Percentiles rank a stretch among this genome's conserved stretches.
These are phyloP conservation scores for Monilinia fructigena DNA, from an alignment of 2,329 filamentous ascomycete genomes.

Conservation along the genomic window DNA sequence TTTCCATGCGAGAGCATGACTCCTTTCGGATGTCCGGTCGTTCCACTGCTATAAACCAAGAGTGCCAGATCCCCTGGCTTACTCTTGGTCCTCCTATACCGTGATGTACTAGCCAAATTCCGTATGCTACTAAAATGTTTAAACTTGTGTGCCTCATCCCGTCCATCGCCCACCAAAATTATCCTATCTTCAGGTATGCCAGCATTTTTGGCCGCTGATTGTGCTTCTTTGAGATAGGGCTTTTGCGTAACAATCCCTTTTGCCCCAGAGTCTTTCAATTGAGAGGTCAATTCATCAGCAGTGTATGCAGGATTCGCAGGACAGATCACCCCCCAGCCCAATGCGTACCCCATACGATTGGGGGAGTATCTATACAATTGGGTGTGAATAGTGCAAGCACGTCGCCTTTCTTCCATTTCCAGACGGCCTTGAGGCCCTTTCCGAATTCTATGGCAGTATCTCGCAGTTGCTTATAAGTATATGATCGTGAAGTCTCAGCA, in stretches of 20 bases:
- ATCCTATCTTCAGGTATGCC: conserved; percentile 72
- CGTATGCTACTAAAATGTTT: conserved; percentile 73
- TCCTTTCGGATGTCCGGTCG: conserved; percentile 87
- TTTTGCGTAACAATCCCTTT: conserved; percentile 74
- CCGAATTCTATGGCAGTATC: conserved; percentile 72
- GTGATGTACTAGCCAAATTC: conserved; percentile 58
- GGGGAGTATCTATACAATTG: conserved; percentile 80
- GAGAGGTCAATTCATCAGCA: conserved; percentile 76
- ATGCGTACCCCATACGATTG: conserved; percentile 72
- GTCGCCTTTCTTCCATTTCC: conserved; percentile 80
- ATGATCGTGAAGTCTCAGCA: conserved; percentile 62
- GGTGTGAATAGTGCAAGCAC: conserved; percentile 80
- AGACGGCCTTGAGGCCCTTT: conserved; percentile 69
- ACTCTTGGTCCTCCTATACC: conserved; percentile 60
- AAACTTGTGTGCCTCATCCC: conserved; percentile 56
- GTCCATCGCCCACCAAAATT: conserved; percentile 70
- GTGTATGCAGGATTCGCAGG: conserved; percentile 89
- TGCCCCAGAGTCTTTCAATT: conserved; percentile 75
- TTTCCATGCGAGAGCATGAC: conserved; percentile 85
- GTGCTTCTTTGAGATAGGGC: conserved; percentile 61
- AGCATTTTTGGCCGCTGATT: conserved; percentile 64
- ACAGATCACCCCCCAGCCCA: conserved; percentile 80
- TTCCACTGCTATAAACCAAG: conserved; percentile 84
- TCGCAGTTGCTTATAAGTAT: conserved; percentile 70
- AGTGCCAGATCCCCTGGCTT: conserved; percentile 76